These are phyloP conservation scores for Boletellus ananas DNA, from an alignment of 768 basidiomycete species.

Conservation along the genomic window DNA sequence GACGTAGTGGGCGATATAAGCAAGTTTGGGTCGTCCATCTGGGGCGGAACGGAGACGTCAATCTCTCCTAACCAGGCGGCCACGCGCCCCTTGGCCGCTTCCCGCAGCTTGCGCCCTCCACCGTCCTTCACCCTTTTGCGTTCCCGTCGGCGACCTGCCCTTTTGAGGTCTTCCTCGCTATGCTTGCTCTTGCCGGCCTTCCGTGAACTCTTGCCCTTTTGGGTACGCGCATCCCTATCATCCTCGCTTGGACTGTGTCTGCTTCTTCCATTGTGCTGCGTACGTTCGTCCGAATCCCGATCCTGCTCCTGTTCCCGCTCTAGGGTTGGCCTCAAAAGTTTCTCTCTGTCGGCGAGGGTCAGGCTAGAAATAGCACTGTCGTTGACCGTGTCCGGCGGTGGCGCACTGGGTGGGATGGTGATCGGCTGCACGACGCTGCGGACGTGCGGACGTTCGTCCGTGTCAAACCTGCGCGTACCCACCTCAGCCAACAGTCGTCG, in stretches of 20 bases:
- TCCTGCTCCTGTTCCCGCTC: slow-evolving; percentile 29
- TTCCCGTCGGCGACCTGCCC: slow-evolving; percentile 20
- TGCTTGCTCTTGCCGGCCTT: slow-evolving; percentile 24
- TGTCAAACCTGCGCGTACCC: slow-evolving; percentile 54
- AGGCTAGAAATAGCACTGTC: slow-evolving; percentile 49
- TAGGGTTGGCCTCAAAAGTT: slow-evolving; percentile 8
- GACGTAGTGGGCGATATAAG: slow-evolving; percentile 32
- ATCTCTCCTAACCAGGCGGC: slow-evolving; percentile 74
- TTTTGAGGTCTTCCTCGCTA: slow-evolving; percentile 27
- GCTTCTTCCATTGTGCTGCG: slow-evolving; percentile 26
- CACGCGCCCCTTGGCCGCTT: slow-evolving; percentile 65
- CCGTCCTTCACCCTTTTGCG: slow-evolving; percentile 32
- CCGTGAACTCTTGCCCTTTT: slow-evolving; percentile 25
- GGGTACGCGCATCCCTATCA: slow-evolving; percentile 28
- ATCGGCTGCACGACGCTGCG: slow-evolving; percentile 39
- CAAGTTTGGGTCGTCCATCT: slow-evolving; percentile 36
- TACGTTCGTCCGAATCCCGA: slow-evolving; percentile 31
- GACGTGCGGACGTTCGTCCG: slow-evolving; percentile 32
- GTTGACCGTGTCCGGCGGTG: slow-evolving; percentile 29
- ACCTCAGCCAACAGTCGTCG: slow-evolving; percentile 65
- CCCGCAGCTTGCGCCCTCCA: slow-evolving; percentile 37
- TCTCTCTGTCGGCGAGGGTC: slow-evolving; percentile 34
- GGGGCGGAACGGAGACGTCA: slow-evolving; percentile 50
- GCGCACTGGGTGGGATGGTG: slow-evolving; percentile 32
- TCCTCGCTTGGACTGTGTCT: slow-evolving; percentile 29